These are phyloP conservation scores for Cadophora luteo-olivacea DNA, from an alignment of 2,329 filamentous ascomycete genomes.

Conservation along the genomic window DNA sequence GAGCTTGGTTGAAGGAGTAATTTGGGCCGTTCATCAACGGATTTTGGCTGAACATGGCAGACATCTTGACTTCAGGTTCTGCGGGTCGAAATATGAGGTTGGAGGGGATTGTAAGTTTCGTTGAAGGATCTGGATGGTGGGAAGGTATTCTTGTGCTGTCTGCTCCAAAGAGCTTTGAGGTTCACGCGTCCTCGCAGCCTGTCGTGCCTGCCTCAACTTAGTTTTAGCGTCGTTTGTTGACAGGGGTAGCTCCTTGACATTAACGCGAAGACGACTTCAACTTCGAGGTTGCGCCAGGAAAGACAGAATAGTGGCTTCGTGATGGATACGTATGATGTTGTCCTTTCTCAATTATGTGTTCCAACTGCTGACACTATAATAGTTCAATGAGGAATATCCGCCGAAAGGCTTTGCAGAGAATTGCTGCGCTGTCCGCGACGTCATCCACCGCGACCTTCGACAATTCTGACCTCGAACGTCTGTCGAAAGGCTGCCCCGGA, in stretches of 20 bases:
- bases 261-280: neutral
- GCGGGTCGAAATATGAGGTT: conserved; percentile 16
- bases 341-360: neutral
- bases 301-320: conserved; percentile 2
- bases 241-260: conserved; percentile 40
- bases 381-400: conserved; percentile 60
- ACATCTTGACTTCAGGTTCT: conserved; percentile 53
- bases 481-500: conserved; percentile 64
- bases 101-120: conserved; percentile 9
- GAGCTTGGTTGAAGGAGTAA: conserved; percentile 70
- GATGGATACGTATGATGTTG: conserved; percentile 36
- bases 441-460: conserved; percentile 61
- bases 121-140: conserved; percentile 14
- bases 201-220: conserved; percentile 38
- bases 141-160: conserved; percentile 3
- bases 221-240: conserved; percentile 34
- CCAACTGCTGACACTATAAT: conserved; percentile 31
- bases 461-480: conserved; percentile 66
- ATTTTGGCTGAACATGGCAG: conserved; percentile 74
- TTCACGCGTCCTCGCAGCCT: conserved; percentile 37
- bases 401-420: conserved; percentile 68
- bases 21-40: conserved; percentile 72
- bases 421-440: conserved; percentile 66
- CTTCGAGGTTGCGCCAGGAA: conserved; percentile 6
- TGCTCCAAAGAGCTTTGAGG: conserved; percentile 15